These are phyloP conservation scores for Melampsora americana DNA, from an alignment of 1,284 basidiomycete genomes.

Conservation along the genomic window DNA sequence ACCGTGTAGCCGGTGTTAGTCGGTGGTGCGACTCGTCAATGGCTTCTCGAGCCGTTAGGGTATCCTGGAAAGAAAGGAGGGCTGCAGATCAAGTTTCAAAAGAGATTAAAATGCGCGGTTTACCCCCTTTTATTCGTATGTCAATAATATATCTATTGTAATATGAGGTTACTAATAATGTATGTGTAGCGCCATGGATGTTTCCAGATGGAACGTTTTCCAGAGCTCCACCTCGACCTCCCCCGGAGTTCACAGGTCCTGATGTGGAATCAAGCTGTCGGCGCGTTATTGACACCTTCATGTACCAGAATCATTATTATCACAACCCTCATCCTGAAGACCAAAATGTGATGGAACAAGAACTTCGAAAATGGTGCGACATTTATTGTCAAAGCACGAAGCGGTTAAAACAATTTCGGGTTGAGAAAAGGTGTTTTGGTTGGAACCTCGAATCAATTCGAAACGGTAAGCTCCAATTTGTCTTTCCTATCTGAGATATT, in stretches of 20 bases:
- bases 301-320: conserved; percentile 13
- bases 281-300: neutral
- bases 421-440: conserved; percentile 29
- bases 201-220: conserved; percentile 19
- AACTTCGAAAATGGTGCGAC: conserved; percentile 33
- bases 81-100: conserved; percentile 21
- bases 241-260: conserved; percentile 20
- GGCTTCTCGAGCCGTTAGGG: neutral
- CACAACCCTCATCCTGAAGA: neutral
- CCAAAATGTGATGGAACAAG: conserved; percentile 7
- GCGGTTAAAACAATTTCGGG: conserved; percentile 22
- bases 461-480: neutral
- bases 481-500: too few relatives aligned
- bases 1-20: neutral
- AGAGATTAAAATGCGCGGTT: conserved; percentile 2
- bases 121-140: conserved; percentile 36
- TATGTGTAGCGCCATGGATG: conserved; percentile 25
- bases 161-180: neutral
- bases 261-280: neutral
- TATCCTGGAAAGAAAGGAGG: conserved; percentile 19
- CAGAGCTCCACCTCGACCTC: conserved; percentile 22
- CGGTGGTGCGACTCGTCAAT: neutral
- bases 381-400: conserved; percentile 22
- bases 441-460: conserved; percentile 23
- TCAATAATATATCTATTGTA: neutral